Base-by-base conservation (phyloP, 495 filamentous ascomycete genomes). In the Penicillium lagena region DNA sequence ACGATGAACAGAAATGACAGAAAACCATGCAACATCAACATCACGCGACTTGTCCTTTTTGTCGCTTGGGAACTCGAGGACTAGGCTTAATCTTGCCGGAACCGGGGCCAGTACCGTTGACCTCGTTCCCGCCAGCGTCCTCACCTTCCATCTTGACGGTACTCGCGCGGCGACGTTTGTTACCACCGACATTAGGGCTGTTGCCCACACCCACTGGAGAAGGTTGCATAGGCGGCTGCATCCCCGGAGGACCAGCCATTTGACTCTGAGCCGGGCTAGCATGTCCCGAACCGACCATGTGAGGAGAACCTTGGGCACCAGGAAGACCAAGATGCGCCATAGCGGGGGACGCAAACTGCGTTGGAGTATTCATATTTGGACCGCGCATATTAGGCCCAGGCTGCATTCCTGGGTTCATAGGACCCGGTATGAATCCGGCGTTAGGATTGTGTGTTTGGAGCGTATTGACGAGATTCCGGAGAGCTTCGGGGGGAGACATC, bases 191-290 rank as follows among this genome's bases (percentile, higher is more conserved):
- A 43, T 83, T 86, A 9, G 90, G 90, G 42, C 89, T 94, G 4
- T 90, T 91, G 58, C 87, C 94, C 7, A 86, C 84, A 52, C 86
- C 90, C 3, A 81, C 80, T 48, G 82, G 82, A n/a, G 76, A 84
- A n/a, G 64, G 73, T 45, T 72, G 77, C 36, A 75, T 72, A 60
- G 87, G 82, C 52, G 81, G 87, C 45, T 82, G 85, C 81, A 95
- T 90, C 27, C 76, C 76, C 8, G 71, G 65, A 15, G 68, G 67
- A 11, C 64, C 64, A 22, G 59, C 52, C 36, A 71, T 54, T 34
- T 72, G 64, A 37, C 60, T 70, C 45, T 70, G 70, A 12, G 65
- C 71, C 14, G 69, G 72, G 45, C 71, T 73, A 12, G 71, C 59
- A 17, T 76, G 69, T 1, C 66, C 71, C 8, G 75, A 76, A 9